phyloP scores from a whole-genome alignment of 2,329 filamentous ascomycete species.

The Neobulgaria alba region DNA sequence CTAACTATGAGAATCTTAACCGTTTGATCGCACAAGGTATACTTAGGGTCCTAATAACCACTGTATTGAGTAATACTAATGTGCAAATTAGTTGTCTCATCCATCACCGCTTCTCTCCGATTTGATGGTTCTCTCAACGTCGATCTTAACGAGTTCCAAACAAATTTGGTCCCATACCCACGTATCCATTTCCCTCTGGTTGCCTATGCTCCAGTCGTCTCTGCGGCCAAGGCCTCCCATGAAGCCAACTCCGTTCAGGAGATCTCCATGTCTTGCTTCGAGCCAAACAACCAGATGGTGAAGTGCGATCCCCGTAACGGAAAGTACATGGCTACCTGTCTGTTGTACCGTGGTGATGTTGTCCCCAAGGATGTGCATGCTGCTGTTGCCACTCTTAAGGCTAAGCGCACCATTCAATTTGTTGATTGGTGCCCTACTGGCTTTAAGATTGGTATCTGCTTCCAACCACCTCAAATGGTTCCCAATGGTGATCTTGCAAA shows the following conservation, averaged over 20 bases:
- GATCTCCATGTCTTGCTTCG: slow-evolving; percentile 40
- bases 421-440: slow-evolving; percentile 63
- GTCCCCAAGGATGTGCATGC: slow-evolving; percentile 52
- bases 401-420: slow-evolving; percentile 55
- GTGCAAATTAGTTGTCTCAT: slow-evolving; percentile 44
- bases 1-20: slow-evolving; percentile 56
- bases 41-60: too few relatives aligned
- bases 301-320: slow-evolving; percentile 58
- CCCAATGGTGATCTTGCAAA: slow-evolving; percentile 40
- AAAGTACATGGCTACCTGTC: slow-evolving; percentile 61
- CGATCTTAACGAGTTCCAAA: slow-evolving; percentile 62
- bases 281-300: slow-evolving; percentile 63
- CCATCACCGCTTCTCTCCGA: slow-evolving; percentile 55
- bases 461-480: slow-evolving; percentile 40
- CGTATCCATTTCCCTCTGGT: slow-evolving; percentile 61
- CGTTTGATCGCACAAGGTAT: slow-evolving; percentile 50
- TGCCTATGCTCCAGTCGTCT: slow-evolving; percentile 55
- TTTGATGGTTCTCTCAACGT: slow-evolving; percentile 61
- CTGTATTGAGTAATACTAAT: background rate
- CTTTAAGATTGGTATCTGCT: slow-evolving; percentile 62
- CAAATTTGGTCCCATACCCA: slow-evolving; percentile 59
- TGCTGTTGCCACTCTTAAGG: slow-evolving; percentile 53
- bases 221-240: slow-evolving; percentile 50
- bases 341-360: slow-evolving; percentile 59
- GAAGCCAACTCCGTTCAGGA: slow-evolving; percentile 60